Percentiles rank a stretch among this genome's conserved stretches.
These are phyloP conservation scores for Lactifluus echinatus DNA, from an alignment of 768 basidiomycete genomes.

Conservation along the genomic window DNA sequence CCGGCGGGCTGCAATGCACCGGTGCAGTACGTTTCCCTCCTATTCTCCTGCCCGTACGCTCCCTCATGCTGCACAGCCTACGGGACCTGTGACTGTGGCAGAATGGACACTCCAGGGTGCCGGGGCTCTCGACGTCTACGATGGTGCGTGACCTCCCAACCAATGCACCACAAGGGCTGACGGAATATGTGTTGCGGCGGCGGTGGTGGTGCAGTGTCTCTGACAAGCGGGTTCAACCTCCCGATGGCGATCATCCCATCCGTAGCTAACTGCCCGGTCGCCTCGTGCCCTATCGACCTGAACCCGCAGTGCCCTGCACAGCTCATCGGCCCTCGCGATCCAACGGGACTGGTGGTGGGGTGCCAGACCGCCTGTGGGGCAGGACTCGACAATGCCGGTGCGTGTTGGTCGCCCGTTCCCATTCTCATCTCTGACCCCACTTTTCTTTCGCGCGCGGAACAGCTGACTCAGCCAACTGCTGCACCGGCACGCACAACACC, in stretches of 20 bases:
- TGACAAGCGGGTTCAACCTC: conserved; percentile 50
- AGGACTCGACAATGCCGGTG: conserved; percentile 30
- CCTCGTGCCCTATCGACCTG: conserved; percentile 24
- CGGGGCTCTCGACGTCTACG: conserved; percentile 46
- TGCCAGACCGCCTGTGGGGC: conserved; percentile 52
- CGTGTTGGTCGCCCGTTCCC: neutral
- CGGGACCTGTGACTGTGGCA: conserved; percentile 62
- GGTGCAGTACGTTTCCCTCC: conserved; percentile 19
- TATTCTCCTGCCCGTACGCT: too few species aligned
- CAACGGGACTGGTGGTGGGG: conserved; percentile 46
- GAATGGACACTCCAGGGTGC: conserved; percentile 51
- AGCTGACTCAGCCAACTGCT: conserved; percentile 35
- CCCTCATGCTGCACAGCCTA: too few species aligned
- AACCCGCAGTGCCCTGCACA: conserved; percentile 36
- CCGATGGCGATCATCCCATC: conserved; percentile 24
- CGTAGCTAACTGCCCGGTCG: conserved; percentile 22
- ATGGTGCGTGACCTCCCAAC: conserved; percentile 32
- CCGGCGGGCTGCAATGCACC: conserved; percentile 23
- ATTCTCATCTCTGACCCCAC: neutral
- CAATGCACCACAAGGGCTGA: neutral
- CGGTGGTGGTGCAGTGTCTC: conserved; percentile 37
- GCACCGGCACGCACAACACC: conserved; percentile 27
- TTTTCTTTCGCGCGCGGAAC: neutral
- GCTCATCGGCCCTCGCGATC: conserved; percentile 45
- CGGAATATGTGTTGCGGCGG: neutral